Evolutionary conservation across 805 yeast species (phyloP).

Genomic region (Yarrowia divulgata): DNA sequence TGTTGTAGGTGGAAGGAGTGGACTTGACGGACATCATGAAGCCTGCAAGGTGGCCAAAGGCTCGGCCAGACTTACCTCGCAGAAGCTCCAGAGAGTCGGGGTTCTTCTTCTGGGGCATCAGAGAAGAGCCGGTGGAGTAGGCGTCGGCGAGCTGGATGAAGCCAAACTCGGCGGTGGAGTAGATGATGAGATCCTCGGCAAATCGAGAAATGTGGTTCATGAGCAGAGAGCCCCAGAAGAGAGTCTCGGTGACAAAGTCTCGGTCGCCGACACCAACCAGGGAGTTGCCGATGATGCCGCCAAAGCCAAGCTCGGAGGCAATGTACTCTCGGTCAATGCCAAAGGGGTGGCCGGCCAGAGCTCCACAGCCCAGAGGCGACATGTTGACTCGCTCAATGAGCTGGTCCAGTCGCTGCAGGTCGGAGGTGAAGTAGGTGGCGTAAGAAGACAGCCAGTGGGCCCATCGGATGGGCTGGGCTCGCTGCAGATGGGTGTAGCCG

Average conservation of each 20-base stretch:
- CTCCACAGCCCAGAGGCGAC: constrained; percentile 96
- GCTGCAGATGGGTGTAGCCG: constrained; percentile 97
- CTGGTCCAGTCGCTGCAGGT: constrained; percentile 82
- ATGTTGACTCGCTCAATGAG: constrained; percentile 81
- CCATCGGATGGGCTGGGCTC: constrained; percentile 99
- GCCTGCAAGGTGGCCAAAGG: constrained; percentile 92
- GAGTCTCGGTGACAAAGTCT: constrained; percentile 93
- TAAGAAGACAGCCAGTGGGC: constrained; percentile 95
- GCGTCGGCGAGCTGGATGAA: constrained; percentile 94
- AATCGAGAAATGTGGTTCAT: constrained; percentile 96
- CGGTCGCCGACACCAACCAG: constrained; percentile 97
- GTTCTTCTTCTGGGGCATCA: constrained; percentile 99
- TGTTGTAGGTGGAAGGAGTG: constrained; percentile 97
- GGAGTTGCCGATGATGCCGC: constrained; percentile 91
- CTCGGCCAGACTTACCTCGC: constrained; percentile 97
- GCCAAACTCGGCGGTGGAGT: constrained; percentile 97
- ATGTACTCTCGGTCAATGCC: constrained; percentile 96
- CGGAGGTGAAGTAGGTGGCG: constrained; percentile 93
- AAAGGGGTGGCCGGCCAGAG: constrained; percentile 98
- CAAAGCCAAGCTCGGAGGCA: constrained; percentile 80
- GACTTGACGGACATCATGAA: constrained; percentile 96
- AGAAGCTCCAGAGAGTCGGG: constrained; percentile 95
- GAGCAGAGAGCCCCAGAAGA: constrained; percentile 94
- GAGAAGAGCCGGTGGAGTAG: constrained; percentile 95
- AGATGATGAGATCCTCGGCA: constrained; percentile 92